phyloP scores from a whole-genome alignment of 1,284 basidiomycete species.

The Fomitiporia mediterranea region DNA sequence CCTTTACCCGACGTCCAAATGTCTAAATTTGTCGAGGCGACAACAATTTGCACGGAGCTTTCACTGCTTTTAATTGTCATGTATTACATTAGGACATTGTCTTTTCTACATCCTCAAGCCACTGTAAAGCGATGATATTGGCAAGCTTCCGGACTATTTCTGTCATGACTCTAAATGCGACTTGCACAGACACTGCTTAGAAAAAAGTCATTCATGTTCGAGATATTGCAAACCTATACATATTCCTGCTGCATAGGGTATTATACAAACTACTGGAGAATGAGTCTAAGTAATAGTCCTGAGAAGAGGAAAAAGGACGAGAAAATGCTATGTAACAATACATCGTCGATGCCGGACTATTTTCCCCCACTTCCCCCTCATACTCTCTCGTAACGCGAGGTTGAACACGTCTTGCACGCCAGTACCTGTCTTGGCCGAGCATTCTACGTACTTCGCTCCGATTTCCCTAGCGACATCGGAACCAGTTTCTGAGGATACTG shows the following conservation, averaged over 20 bases:
- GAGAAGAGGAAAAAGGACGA: background rate
- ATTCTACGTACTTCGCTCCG: slow-evolving; percentile 94
- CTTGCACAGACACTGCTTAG: no score
- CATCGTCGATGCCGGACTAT: slow-evolving; percentile 72
- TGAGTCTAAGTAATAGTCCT: background rate
- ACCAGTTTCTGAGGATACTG: slow-evolving; percentile 80
- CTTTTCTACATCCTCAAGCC: no score
- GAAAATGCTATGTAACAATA: slow-evolving; percentile 42
- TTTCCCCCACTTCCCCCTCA: slow-evolving; percentile 72
- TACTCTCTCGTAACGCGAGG: slow-evolving; percentile 83
- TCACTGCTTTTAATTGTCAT: background rate
- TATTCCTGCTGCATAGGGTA: background rate
- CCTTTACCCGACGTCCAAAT: background rate
- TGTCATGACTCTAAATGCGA: no score
- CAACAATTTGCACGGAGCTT: background rate
- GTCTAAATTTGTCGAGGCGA: background rate
- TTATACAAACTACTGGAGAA: slow-evolving; percentile 11
- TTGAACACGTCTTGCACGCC: slow-evolving; percentile 94
- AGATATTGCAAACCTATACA: background rate
- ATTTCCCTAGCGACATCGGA: slow-evolving; percentile 83
- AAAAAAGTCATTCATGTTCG: background rate
- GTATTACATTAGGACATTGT: background rate
- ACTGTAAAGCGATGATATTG: no score
- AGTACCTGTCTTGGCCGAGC: slow-evolving; percentile 85
- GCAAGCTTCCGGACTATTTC: no score